Percentiles rank a stretch among this genome's conserved stretches.
phyloP scores from a whole-genome alignment of 495 filamentous ascomycete species.

The Umbilicaria muhlenbergii region DNA sequence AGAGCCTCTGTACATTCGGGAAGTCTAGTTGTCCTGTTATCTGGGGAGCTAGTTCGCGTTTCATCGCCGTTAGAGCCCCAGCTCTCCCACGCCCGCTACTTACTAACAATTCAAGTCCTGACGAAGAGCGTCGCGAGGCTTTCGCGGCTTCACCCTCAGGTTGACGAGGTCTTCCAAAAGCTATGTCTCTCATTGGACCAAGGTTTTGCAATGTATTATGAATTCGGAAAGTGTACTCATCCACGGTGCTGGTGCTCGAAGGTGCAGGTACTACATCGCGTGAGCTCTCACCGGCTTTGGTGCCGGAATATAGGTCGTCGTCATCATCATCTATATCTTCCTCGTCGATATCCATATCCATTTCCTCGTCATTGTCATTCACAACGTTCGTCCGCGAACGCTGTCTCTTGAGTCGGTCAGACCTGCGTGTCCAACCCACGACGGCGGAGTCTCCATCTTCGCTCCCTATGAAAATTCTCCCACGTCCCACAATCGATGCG shows the following conservation, averaged over 20 bases:
- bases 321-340: constrained; percentile 40
- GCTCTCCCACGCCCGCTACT: constrained; percentile 52
- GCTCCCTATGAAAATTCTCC: constrained; percentile 72
- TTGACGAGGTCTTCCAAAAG: constrained; percentile 35
- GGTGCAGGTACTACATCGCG: neutral
- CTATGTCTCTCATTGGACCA: constrained; percentile 59
- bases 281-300: constrained; percentile 11
- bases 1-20: constrained; percentile 42
- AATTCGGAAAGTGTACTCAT: constrained; percentile 53
- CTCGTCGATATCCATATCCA: constrained; percentile 26
- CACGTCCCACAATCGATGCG: constrained; percentile 46
- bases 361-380: constrained; percentile 33
- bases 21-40: constrained; percentile 46
- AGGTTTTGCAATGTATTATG: constrained; percentile 64
- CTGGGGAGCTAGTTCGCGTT: constrained; percentile 54
- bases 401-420: constrained; percentile 27
- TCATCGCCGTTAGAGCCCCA: constrained; percentile 59
- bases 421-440: constrained; percentile 57
- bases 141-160: constrained; percentile 3
- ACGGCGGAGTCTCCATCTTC: constrained; percentile 72
- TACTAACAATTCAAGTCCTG: constrained; percentile 53
- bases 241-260: constrained; percentile 6
- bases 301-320: constrained; percentile 55
- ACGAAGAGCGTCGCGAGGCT: constrained; percentile 25
- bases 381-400: constrained; percentile 26